Conservation (phyloP, 2,329 filamentous ascomycete genomes). For the Ascochyta viciae-villosae region DNA sequence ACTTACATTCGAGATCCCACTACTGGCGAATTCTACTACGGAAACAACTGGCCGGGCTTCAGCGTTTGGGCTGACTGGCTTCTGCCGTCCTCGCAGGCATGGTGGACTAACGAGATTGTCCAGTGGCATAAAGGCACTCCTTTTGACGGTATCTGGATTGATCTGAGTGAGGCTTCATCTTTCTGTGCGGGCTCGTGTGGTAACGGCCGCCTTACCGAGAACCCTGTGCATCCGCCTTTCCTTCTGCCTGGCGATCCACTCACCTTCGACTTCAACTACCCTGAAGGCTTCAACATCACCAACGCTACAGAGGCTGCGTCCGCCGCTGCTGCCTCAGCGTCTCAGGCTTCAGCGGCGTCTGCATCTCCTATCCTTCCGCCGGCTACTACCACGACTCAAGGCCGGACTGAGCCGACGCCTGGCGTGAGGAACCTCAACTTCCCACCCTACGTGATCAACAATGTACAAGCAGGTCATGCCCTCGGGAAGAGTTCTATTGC, state of each 20-base stretch:
- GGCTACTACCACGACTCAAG: conserved; percentile 51
- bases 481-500: conserved; percentile 67
- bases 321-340: conserved; percentile 60
- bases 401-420: conserved; percentile 65
- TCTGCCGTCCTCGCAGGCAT: conserved; percentile 63
- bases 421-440: conserved; percentile 70
- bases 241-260: conserved; percentile 68
- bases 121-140: conserved; percentile 57
- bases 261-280: conserved; percentile 64
- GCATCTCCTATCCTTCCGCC: conserved; percentile 31
- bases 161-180: conserved; percentile 64
- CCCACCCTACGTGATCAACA: conserved; percentile 77
- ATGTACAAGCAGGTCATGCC: conserved; percentile 73
- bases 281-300: conserved; percentile 71
- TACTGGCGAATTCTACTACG: conserved; percentile 56
- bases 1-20: conserved; percentile 60
- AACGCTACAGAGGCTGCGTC: conserved; percentile 70
- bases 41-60: conserved; percentile 61
- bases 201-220: conserved; percentile 64
- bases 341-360: conserved; percentile 55
- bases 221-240: conserved; percentile 71
- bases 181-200: conserved; percentile 76
- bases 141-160: conserved; percentile 64
- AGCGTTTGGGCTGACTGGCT: conserved; percentile 66
- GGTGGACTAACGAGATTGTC: conserved; percentile 61